These are phyloP conservation scores for Pseudonitzschia pungens DNA, from an alignment of 108 stramenopile genomes.

Conservation along the genomic window DNA sequence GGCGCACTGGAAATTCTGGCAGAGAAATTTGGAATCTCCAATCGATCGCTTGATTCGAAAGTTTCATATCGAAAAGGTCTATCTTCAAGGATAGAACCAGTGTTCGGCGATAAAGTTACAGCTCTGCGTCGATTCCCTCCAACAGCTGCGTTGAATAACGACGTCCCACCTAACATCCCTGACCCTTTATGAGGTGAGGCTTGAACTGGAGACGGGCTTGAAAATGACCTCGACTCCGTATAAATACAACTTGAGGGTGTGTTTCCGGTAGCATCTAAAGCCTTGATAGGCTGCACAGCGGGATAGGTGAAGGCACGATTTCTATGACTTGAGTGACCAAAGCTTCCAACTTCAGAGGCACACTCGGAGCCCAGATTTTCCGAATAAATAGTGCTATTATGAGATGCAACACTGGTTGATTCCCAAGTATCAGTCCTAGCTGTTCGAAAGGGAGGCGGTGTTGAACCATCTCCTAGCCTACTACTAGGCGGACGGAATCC, in stretches of 20 bases:
- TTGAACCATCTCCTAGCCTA: neutral
- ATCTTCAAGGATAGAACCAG: constrained; percentile 34
- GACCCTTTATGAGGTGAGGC: constrained; percentile 15
- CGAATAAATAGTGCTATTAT: constrained; percentile 45
- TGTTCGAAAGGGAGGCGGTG: constrained; percentile 6
- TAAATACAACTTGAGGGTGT: neutral
- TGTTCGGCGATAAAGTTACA: constrained; percentile 60
- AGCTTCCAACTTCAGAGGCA: constrained; percentile 16
- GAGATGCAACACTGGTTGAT: constrained; percentile 52
- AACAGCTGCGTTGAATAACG: constrained; percentile 30
- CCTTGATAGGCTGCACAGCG: neutral
- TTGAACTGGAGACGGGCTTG: constrained; percentile 16
- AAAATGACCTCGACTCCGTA: too few species aligned
- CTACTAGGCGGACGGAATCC: constrained; percentile 3
- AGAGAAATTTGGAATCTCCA: constrained; percentile 28
- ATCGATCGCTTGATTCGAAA: constrained; percentile 7
- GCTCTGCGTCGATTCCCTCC: constrained; percentile 55
- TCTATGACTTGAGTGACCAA: constrained; percentile 11
- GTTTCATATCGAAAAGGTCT: constrained; percentile 12
- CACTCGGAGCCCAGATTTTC: constrained; percentile 58
- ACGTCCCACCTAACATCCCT: constrained; percentile 1
- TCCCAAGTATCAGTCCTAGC: constrained; percentile 51
- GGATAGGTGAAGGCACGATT: constrained; percentile 16
- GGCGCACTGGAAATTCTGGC: neutral
- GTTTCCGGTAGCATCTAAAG: neutral